These are phyloP conservation scores for Reutealis trisperma DNA, from an alignment of 345 rosid species.

Conservation along the genomic window DNA sequence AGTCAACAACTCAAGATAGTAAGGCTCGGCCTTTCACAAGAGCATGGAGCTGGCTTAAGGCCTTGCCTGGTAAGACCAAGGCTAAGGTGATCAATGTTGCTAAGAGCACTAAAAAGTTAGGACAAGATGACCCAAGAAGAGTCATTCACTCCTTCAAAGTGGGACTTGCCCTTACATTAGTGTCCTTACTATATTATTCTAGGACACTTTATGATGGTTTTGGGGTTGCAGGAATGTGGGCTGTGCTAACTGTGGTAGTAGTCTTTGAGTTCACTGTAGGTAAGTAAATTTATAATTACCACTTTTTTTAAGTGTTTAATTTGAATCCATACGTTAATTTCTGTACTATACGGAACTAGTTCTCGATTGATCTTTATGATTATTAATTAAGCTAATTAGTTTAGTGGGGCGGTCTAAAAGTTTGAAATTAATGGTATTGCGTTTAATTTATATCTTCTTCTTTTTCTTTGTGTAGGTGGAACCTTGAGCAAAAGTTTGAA, in stretches of 20 bases:
- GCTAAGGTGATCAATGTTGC: constrained; percentile 25
- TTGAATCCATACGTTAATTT: too few species aligned
- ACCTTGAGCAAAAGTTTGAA: constrained; percentile 27
- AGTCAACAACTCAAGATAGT: constrained; percentile 32
- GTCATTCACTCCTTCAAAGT: constrained; percentile 32
- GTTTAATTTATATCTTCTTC: too few species aligned
- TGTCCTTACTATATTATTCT: constrained; percentile 22
- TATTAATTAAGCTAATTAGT: too few species aligned
- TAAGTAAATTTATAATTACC: not conserved
- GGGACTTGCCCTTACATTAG: constrained; percentile 30
- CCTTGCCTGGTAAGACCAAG: constrained; percentile 31
- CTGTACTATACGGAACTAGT: too few species aligned
- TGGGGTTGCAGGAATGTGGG: constrained; percentile 36
- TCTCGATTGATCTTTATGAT: too few species aligned
- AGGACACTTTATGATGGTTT: constrained; percentile 31
- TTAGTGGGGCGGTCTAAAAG: too few species aligned
- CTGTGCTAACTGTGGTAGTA: constrained; percentile 33
- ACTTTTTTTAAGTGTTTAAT: too few species aligned
- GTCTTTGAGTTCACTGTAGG: constrained; percentile 36
- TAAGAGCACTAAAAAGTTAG: constrained; percentile 44
- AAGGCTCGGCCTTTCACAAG: constrained; percentile 23
- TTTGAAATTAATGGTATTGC: not conserved
- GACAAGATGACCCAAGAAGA: constrained; percentile 39
- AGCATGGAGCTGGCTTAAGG: constrained; percentile 34
- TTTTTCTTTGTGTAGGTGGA: constrained; percentile 22